Percentiles rank a stretch among this genome's conserved stretches.
Evolutionary conservation across 2,329 filamentous ascomycete genomes (phyloP).

Genomic region (Myriosclerotinia scirpicola): DNA sequence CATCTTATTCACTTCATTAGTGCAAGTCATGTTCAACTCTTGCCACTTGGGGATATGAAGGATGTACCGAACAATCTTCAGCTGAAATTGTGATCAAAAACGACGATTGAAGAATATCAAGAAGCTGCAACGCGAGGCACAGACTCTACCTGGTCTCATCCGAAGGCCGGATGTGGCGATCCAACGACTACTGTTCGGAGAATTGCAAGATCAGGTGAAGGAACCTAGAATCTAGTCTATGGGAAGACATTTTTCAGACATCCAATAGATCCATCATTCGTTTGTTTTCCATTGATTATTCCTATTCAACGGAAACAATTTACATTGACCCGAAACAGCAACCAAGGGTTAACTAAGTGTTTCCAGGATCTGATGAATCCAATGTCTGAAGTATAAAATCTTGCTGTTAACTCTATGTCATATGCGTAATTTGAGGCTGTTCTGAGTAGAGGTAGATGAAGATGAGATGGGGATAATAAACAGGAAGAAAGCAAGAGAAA

Average conservation of each 20-base stretch:
- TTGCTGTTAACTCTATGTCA: background rate
- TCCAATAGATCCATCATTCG: background rate
- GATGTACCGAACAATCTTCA: background rate
- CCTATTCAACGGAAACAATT: background rate
- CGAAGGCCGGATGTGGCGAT: background rate
- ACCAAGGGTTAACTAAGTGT: background rate
- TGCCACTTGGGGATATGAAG: background rate
- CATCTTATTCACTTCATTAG: background rate
- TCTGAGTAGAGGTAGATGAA: background rate
- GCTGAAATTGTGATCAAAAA: background rate
- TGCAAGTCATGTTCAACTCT: background rate
- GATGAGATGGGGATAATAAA: too few relatives aligned
- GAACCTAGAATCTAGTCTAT: background rate
- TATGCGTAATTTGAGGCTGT: background rate
- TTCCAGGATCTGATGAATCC: background rate
- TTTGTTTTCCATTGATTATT: constrained; percentile 1
- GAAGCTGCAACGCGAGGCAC: background rate
- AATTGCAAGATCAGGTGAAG: background rate
- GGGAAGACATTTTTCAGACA: background rate
- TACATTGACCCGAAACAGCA: background rate
- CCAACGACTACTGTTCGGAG: too few relatives aligned
- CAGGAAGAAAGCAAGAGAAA: background rate
- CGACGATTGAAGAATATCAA: background rate
- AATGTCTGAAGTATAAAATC: background rate
- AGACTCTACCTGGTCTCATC: background rate